Conservation (phyloP, 2,329 filamentous ascomycete genomes). For the Ustilaginoidea virens region DNA sequence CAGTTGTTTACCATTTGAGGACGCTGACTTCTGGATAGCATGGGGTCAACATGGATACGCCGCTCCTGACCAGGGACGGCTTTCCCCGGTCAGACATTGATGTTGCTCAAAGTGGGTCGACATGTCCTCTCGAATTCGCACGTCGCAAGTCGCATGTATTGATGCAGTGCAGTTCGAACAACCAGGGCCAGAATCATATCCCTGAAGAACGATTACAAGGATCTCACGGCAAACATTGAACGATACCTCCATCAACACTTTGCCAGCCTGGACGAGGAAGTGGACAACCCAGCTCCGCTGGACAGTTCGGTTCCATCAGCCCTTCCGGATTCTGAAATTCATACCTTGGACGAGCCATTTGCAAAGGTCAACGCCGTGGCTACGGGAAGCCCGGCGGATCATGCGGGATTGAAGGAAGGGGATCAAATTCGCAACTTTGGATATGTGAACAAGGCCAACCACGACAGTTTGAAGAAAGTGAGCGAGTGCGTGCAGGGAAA, state of each 20-base stretch:
- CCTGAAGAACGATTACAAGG: slow-evolving; percentile 86
- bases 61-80: slow-evolving; percentile 74
- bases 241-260: slow-evolving; percentile 81
- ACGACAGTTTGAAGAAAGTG: slow-evolving; percentile 73
- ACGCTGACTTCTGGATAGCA: slow-evolving; percentile 41
- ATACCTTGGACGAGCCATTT: slow-evolving; percentile 34
- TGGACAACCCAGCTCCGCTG: slow-evolving; percentile 14
- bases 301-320: slow-evolving; percentile 13
- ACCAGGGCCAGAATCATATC: slow-evolving; percentile 80
- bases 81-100: slow-evolving; percentile 90
- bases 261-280: slow-evolving; percentile 46
- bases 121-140: background rate
- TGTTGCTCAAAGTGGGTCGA: slow-evolving; percentile 66
- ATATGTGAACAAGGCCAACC: slow-evolving; percentile 66
- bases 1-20: background rate
- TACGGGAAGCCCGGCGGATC: slow-evolving; percentile 61
- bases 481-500: slow-evolving; percentile 82
- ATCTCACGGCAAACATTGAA: slow-evolving; percentile 71
- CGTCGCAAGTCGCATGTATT: slow-evolving; percentile 3
- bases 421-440: slow-evolving; percentile 80
- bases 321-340: slow-evolving; percentile 15
- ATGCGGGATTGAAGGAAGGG: slow-evolving; percentile 64
- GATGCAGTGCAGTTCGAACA: slow-evolving; percentile 57
- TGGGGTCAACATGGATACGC: slow-evolving; percentile 82
- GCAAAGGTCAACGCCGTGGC: slow-evolving; percentile 81